Evolutionary conservation across 1,284 basidiomycete genomes (phyloP).

Genomic region (Puccinia sorghi): DNA sequence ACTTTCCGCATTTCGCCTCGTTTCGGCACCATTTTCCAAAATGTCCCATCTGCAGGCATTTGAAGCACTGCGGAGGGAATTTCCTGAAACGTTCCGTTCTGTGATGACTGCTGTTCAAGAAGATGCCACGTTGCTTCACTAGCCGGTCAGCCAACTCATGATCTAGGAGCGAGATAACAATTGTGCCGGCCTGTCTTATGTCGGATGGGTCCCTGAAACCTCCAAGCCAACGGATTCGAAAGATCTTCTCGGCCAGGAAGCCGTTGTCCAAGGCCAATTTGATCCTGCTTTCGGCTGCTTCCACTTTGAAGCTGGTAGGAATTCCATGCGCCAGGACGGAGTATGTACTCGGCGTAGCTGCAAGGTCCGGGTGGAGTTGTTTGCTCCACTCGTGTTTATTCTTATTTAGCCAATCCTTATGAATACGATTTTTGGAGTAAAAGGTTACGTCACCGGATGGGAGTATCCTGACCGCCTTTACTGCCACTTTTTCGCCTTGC

Average conservation of each 20-base stretch:
- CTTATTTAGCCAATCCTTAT: slow-evolving; percentile 19
- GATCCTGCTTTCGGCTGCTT: background rate
- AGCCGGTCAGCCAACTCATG: background rate
- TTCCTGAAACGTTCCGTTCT: background rate
- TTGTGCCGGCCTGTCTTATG: background rate
- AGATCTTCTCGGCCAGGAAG: background rate
- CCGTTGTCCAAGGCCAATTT: background rate
- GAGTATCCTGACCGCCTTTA: background rate
- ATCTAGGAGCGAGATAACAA: background rate
- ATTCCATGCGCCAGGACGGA: background rate
- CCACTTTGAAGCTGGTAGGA: background rate
- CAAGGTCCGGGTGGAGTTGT: slow-evolving; percentile 4
- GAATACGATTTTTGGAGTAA: background rate
- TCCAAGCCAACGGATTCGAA: background rate
- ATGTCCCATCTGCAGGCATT: slow-evolving; percentile 6
- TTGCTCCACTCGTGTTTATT: slow-evolving; percentile 17
- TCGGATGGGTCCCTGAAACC: background rate
- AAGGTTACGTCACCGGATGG: slow-evolving; percentile 16
- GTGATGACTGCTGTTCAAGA: background rate
- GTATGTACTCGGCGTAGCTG: background rate
- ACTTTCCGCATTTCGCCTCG: background rate
- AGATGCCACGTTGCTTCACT: background rate
- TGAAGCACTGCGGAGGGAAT: slow-evolving; percentile 2
- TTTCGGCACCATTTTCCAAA: background rate
- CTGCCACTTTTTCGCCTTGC: background rate